Conservation (phyloP, 2,329 filamentous ascomycete species). For the Epichloe gansuensis region DNA sequence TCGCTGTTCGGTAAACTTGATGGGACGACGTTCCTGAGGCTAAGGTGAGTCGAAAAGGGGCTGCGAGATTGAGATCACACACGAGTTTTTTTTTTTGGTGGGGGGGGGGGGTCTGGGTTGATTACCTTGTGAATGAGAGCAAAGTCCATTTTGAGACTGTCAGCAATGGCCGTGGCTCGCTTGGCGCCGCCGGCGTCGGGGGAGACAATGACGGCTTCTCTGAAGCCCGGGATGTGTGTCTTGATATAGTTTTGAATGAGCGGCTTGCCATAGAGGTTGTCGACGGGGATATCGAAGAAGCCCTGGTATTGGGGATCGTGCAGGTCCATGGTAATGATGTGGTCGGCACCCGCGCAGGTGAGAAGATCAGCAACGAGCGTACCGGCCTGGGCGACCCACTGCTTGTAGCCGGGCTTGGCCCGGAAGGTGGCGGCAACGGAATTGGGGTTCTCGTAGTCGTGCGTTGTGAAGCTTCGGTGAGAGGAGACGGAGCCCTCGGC, state of each 20-base stretch:
- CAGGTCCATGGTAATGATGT: slow-evolving; percentile 95
- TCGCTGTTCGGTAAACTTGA: slow-evolving; percentile 74
- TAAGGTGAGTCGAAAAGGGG: slow-evolving; percentile 22
- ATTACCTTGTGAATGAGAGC: slow-evolving; percentile 88
- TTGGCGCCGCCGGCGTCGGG: slow-evolving; percentile 96
- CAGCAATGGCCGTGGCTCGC: slow-evolving; percentile 87
- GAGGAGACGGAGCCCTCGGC: slow-evolving; percentile 27
- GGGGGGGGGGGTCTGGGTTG: slow-evolving; percentile 3
- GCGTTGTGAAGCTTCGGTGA: slow-evolving; percentile 43
- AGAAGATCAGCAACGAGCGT: slow-evolving; percentile 89
- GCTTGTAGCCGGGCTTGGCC: slow-evolving; percentile 86
- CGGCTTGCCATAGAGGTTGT: slow-evolving; percentile 85
- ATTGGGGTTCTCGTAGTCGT: slow-evolving; percentile 50
- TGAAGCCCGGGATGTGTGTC: slow-evolving; percentile 71
- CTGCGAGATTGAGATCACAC: not conserved
- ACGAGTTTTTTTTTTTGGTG: no score
- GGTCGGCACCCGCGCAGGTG: slow-evolving; percentile 90
- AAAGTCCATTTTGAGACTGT: slow-evolving; percentile 86
- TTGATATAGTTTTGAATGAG: slow-evolving; percentile 60
- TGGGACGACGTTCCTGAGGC: slow-evolving; percentile 70
- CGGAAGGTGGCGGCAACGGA: slow-evolving; percentile 45
- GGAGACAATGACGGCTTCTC: slow-evolving; percentile 82
- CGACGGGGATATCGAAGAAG: slow-evolving; percentile 97
- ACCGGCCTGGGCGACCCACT: slow-evolving; percentile 96
- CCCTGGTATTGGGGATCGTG: slow-evolving; percentile 96